A percentile compares a stretch with the other conserved stretches of the same genome.
Conservation (phyloP, 352 stramenopile genomes). For the Globisporangium spiculum region DNA sequence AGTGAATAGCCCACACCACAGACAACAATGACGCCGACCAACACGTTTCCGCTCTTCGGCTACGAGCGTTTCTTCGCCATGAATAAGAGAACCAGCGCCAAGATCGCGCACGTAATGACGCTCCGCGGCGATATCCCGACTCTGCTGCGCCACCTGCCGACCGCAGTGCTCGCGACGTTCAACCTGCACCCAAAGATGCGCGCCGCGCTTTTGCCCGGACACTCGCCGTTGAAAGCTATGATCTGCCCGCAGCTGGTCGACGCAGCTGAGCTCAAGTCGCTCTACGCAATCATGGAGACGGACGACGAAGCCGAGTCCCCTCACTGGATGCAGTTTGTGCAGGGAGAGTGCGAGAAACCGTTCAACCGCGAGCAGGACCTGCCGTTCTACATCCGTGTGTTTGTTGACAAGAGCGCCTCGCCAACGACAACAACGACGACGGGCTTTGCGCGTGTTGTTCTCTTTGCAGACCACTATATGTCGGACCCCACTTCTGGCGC, state of each 20-base stretch:
- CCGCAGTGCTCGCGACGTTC: slow-evolving; percentile 45
- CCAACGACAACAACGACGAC: slow-evolving; percentile 13
- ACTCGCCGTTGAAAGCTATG: slow-evolving; percentile 44
- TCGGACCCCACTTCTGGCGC: slow-evolving; percentile 41
- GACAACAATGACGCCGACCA: slow-evolving; percentile 22
- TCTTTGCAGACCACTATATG: slow-evolving; percentile 68
- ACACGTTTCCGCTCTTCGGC: slow-evolving; percentile 51
- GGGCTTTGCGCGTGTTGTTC: slow-evolving; percentile 39
- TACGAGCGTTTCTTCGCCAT: slow-evolving; percentile 75
- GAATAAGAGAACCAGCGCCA: slow-evolving; percentile 37
- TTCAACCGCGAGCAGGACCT: slow-evolving; percentile 44
- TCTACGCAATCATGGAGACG: slow-evolving; percentile 31
- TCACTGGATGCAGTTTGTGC: slow-evolving; percentile 46
- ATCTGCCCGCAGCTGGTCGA: slow-evolving; percentile 46
- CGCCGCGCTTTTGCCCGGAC: slow-evolving; percentile 32
- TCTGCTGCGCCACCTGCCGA: slow-evolving; percentile 35
- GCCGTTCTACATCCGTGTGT: slow-evolving; percentile 43
- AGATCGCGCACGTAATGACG: slow-evolving; percentile 49
- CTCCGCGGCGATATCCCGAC: slow-evolving; percentile 39
- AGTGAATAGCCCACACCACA: neutral
- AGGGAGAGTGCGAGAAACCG: slow-evolving; percentile 40
- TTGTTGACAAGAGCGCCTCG: slow-evolving; percentile 23
- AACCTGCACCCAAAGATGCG: slow-evolving; percentile 64
- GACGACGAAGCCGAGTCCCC: slow-evolving; percentile 32
- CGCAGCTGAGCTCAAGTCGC: slow-evolving; percentile 33